Evolutionary conservation across 345 rosid species (phyloP).

Genomic region (Psidium guajava): DNA sequence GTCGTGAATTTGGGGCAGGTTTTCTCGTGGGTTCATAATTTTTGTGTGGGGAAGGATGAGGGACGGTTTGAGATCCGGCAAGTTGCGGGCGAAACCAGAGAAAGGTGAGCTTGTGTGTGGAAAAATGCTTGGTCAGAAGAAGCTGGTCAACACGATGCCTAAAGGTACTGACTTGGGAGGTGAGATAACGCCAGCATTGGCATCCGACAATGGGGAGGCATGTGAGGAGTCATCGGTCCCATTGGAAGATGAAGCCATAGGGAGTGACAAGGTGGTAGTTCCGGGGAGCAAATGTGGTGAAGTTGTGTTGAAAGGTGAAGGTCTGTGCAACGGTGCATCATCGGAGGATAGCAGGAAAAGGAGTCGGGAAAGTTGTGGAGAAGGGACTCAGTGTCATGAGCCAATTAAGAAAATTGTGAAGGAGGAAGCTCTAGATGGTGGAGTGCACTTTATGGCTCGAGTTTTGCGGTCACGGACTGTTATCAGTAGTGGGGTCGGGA

Average conservation of each 20-base stretch:
- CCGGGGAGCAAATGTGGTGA: background rate
- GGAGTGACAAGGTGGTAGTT: background rate
- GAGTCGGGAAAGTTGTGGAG: slow-evolving; percentile 3
- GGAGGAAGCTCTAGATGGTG: slow-evolving; percentile 2
- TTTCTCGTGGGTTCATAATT: slow-evolving; percentile 3
- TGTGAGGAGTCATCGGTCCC: background rate
- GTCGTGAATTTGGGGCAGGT: background rate
- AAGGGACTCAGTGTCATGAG: slow-evolving; percentile 6
- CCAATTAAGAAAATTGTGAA: slow-evolving; percentile 9
- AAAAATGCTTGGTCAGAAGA: background rate
- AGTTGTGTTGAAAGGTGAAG: background rate
- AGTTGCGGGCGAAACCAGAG: slow-evolving; percentile 7
- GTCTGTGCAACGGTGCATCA: background rate
- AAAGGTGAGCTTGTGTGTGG: slow-evolving; percentile 4
- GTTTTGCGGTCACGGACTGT: slow-evolving; percentile 31
- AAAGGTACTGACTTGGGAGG: background rate
- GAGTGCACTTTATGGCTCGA: slow-evolving; percentile 15
- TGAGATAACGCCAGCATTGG: background rate
- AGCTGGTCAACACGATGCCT: background rate
- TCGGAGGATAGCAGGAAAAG: slow-evolving; percentile 11
- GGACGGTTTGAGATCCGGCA: slow-evolving; percentile 27
- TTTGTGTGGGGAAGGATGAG: slow-evolving; percentile 15
- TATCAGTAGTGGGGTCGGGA: background rate
- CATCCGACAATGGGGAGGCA: background rate
- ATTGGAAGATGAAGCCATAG: background rate